Evolutionary conservation across 441 rosid species (phyloP).

Genomic region (Corymbia citriodora): DNA sequence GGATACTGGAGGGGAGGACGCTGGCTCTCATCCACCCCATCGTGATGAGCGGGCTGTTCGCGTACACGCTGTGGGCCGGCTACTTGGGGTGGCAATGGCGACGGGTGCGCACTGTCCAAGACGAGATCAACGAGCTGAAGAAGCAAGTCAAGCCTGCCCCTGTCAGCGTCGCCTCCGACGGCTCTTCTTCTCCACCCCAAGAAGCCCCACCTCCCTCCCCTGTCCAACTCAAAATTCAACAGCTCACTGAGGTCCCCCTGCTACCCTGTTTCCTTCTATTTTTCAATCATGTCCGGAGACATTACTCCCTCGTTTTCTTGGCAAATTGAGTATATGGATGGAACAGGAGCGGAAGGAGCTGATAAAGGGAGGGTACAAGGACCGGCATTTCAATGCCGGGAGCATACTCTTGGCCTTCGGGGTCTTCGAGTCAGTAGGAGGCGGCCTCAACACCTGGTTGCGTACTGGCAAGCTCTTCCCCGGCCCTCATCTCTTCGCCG

Average conservation of each 20-base stretch:
- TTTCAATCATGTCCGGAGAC: not conserved
- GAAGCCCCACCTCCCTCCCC: slow-evolving; percentile 39
- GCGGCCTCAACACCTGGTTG: slow-evolving; percentile 80
- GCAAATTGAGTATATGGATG: not conserved
- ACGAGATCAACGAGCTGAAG: slow-evolving; percentile 72
- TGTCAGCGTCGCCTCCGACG: slow-evolving; percentile 53
- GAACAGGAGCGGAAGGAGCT: slow-evolving; percentile 82
- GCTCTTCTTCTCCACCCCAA: slow-evolving; percentile 37
- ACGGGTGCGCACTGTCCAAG: slow-evolving; percentile 75
- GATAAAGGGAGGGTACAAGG: slow-evolving; percentile 68
- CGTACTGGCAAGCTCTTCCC: slow-evolving; percentile 91
- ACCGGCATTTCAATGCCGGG: slow-evolving; percentile 80
- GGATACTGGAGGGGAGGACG: slow-evolving; percentile 80
- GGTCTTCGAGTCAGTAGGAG: slow-evolving; percentile 66
- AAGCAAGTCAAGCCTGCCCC: slow-evolving; percentile 72
- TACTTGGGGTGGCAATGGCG: slow-evolving; percentile 98
- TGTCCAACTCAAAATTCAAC: slow-evolving; percentile 58
- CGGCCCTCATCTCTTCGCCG: slow-evolving; percentile 91
- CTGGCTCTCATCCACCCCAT: slow-evolving; percentile 69
- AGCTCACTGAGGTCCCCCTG: slow-evolving; percentile 51
- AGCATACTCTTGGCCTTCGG: slow-evolving; percentile 83
- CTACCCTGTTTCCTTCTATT: not conserved
- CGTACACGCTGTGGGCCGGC: slow-evolving; percentile 69
- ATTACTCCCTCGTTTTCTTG: not conserved
- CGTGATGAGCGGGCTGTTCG: slow-evolving; percentile 68